phyloP scores from a whole-genome alignment of 75 land plant species.

The Sequoiadendron giganteum region DNA sequence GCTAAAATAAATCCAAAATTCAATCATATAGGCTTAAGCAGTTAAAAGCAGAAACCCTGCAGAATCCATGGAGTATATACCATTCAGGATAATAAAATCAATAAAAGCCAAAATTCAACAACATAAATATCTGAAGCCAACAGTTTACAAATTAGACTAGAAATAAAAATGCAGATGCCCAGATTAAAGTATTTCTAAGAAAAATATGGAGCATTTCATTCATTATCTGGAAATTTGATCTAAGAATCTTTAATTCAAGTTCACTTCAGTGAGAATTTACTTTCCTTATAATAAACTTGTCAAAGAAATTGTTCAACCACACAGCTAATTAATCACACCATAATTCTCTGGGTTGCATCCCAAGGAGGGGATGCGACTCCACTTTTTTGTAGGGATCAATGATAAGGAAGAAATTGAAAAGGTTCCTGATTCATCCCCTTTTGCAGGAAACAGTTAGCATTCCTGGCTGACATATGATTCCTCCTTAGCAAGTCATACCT shows the following conservation, averaged over 20 bases:
- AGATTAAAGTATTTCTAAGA: not conserved
- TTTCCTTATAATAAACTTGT: not conserved
- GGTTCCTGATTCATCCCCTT: too few relatives aligned
- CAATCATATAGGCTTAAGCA: not conserved
- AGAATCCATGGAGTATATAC: not conserved
- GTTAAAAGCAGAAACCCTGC: not conserved
- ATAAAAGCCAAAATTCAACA: not conserved
- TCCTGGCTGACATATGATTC: not conserved
- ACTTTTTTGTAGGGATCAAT: too few relatives aligned
- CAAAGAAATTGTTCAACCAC: not conserved
- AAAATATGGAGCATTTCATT: not conserved
- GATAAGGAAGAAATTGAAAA: too few relatives aligned
- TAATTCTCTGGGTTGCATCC: not conserved
- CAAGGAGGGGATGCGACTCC: not conserved
- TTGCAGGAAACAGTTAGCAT: not conserved
- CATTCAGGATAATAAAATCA: not conserved
- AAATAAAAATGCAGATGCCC: not conserved
- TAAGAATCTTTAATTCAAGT: not conserved
- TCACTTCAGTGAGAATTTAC: not conserved
- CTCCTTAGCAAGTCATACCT: not conserved
- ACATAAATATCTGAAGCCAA: not conserved
- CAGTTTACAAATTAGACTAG: not conserved
- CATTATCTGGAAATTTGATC: not conserved
- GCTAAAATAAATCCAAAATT: not conserved
- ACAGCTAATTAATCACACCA: not conserved